Base-by-base conservation (phyloP, 1,284 basidiomycete genomes). In the Moesziomyces aphidis region DNA sequence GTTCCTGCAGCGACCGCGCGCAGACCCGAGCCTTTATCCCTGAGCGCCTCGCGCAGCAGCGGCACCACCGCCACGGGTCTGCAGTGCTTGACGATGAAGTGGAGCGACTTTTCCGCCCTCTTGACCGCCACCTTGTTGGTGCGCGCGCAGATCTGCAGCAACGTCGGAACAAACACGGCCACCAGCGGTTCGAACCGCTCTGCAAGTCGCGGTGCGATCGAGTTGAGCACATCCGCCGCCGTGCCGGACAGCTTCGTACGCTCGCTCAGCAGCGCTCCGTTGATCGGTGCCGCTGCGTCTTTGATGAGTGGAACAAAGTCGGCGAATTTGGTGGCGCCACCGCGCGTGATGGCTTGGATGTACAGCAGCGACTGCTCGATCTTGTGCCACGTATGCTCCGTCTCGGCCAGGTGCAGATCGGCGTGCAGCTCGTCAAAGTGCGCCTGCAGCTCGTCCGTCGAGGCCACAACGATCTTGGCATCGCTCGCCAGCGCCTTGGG, bases 111-210 rank as follows among this genome's bases (percentile, higher is more conserved):
- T 50, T 87, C 86, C 0, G 87, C 85, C 19, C 87, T 80, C 50
- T 86, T 85, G 13, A 87, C 74, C 36, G 85, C 85, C 9, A 88
- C 86, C 73, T 87, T 87, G 81, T 88, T 88, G 0, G 87, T 87
- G 36, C 87, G 77, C 1, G 86, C 86, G 52, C 87, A 86, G 39
- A 87, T 84, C 21, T 81, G 75, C 50, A 88, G 70, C 5, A 87
- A 74, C 0, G 86, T 83, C 17, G 87, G 87, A 13, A 88, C 70
- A 71, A 87, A 88, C 34, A 87, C 74, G 4, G 77, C 62, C 23
- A 87, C 83, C 17, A 87, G 83, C 5, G 85, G 76, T 5, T 83
- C 80, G 68, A 88, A 88, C 22, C 80, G 64, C 8, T 65, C 44
- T 3, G 71, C 81, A 9, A 88, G 80, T 0, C 87, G 81, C 1